phyloP scores from a whole-genome alignment of 2,329 filamentous ascomycete genomes.

The Verticillium isaacii region DNA sequence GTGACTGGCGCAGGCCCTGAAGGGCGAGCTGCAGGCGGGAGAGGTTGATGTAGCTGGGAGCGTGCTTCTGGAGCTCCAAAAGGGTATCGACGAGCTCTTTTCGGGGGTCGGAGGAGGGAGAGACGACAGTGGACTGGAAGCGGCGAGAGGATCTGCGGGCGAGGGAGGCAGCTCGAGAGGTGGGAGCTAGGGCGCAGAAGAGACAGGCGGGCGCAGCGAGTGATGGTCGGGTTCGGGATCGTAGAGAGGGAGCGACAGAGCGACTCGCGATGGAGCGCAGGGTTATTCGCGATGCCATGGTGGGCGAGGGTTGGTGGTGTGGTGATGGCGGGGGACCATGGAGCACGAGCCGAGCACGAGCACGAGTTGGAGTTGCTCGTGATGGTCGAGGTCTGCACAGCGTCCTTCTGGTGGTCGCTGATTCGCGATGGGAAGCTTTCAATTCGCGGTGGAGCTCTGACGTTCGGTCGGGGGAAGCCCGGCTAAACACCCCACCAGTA shows the following conservation, averaged over 20 bases:
- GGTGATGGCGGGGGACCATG: neutral
- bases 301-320: neutral
- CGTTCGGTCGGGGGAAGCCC: neutral
- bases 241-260: neutral
- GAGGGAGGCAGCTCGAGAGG: neutral
- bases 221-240: neutral
- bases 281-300: constrained; percentile 24
- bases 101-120: constrained; percentile 26
- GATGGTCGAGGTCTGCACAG: neutral
- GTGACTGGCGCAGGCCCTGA: constrained; percentile 52
- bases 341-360: no score
- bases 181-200: constrained; percentile 12
- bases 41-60: constrained; percentile 60
- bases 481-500: neutral
- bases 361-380: neutral
- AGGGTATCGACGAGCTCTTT: constrained; percentile 56
- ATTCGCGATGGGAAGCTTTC: neutral
- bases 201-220: constrained; percentile 4
- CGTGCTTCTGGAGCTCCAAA: constrained; percentile 54
- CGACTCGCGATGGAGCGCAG: constrained; percentile 19
- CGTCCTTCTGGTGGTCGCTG: neutral
- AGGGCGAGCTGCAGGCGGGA: constrained; percentile 68
- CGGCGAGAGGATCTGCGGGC: constrained; percentile 7
- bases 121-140: constrained; percentile 5
- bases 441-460: constrained; percentile 1